A percentile compares a stretch with the other conserved stretches of the same genome.
Conservation (phyloP, 768 basidiomycete species). For the Lactarius tabidus region DNA sequence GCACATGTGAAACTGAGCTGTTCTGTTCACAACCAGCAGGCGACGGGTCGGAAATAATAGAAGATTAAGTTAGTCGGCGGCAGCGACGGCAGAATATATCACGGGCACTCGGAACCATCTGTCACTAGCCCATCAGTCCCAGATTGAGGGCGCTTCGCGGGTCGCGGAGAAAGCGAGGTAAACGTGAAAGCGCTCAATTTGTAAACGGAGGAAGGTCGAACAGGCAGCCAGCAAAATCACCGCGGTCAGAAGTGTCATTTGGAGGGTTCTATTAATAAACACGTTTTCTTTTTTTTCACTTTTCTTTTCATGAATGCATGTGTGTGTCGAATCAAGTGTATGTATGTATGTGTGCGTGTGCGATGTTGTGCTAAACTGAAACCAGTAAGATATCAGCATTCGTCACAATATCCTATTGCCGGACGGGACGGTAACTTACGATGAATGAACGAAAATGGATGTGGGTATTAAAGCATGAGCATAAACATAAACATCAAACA, state of each 20-base stretch:
- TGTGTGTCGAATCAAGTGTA: slow-evolving; percentile 16
- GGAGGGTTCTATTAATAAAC: slow-evolving; percentile 23
- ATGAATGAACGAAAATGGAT: slow-evolving; percentile 12
- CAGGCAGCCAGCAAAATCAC: slow-evolving; percentile 3
- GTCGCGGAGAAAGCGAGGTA: slow-evolving; percentile 4
- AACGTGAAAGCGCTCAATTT: slow-evolving; percentile 12
- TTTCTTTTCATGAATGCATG: slow-evolving; percentile 11
- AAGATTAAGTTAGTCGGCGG: not conserved
- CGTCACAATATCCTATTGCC: not conserved
- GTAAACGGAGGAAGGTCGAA: not conserved
- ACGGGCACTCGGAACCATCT: not conserved
- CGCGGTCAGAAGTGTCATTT: slow-evolving; percentile 15
- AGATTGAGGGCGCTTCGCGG: slow-evolving; percentile 5
- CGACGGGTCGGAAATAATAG: slow-evolving; percentile 16
- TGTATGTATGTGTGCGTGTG: slow-evolving; percentile 18
- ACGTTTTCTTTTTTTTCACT: slow-evolving; percentile 3
- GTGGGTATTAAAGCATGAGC: slow-evolving; percentile 7
- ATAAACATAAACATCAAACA: slow-evolving; percentile 8
- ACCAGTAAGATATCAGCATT: slow-evolving; percentile 5
- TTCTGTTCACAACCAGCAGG: slow-evolving; percentile 12
- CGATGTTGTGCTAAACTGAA: slow-evolving; percentile 14
- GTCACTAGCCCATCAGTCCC: not conserved
- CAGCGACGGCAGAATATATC: not conserved
- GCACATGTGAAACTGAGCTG: slow-evolving; percentile 19
- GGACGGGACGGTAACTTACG: slow-evolving; percentile 9